Conservation (phyloP, 805 yeast species). For the Tetrapisispora phaffii region DNA sequence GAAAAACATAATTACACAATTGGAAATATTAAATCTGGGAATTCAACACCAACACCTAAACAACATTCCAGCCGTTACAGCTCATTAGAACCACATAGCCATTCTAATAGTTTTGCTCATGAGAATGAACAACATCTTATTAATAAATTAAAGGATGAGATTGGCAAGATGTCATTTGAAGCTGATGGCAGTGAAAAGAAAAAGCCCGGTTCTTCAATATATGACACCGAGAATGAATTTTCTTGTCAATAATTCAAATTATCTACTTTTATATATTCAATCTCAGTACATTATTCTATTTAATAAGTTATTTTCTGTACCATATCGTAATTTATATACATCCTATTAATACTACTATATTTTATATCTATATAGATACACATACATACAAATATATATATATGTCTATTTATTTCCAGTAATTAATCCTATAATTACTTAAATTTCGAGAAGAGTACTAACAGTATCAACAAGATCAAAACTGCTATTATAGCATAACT, state of each 20-base stretch:
- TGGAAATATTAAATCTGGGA: slow-evolving; percentile 7
- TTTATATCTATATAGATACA: too few relatives aligned
- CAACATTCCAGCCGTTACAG: not conserved
- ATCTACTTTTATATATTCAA: not conserved
- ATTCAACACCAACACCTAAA: not conserved
- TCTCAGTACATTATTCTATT: not conserved
- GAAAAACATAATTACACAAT: slow-evolving; percentile 32
- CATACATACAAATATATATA: not conserved
- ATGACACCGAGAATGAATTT: slow-evolving; percentile 1
- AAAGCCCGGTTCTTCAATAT: not conserved
- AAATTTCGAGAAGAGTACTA: slow-evolving; percentile 79
- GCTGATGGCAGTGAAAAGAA: not conserved
- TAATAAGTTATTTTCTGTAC: not conserved
- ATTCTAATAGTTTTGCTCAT: not conserved
- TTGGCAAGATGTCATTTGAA: not conserved
- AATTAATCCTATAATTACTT: slow-evolving; percentile 29
- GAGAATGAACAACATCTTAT: not conserved
- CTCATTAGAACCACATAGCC: not conserved
- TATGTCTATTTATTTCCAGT: not conserved
- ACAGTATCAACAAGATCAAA: slow-evolving; percentile 64
- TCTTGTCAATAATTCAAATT: slow-evolving; percentile 3
- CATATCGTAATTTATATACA: not conserved
- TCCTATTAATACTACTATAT: not conserved
- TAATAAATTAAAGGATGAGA: slow-evolving; percentile 1
- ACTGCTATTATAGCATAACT: slow-evolving; percentile 89